Percentiles rank a stretch among this genome's conserved stretches.
Conservation (phyloP, 805 yeast species). For the Novakomyces olei region DNA sequence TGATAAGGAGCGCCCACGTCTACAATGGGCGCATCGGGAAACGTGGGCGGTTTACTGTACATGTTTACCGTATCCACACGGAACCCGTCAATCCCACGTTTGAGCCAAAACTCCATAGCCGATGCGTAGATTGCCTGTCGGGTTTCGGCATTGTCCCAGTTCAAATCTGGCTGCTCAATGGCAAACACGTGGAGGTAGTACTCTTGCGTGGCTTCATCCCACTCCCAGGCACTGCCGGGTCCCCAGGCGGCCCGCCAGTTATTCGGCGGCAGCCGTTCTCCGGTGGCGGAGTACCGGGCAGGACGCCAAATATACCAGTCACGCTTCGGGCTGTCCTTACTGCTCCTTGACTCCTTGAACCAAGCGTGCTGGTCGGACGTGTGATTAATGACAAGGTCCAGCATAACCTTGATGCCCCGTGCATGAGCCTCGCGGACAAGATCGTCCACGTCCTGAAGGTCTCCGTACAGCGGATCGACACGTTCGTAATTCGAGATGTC, state of each 20-base stretch:
- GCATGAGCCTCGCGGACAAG: conserved; percentile 27
- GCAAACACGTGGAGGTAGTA: conserved; percentile 35
- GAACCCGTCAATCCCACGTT: conserved; percentile 36
- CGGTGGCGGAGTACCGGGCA: conserved; percentile 24
- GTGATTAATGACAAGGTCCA: conserved; percentile 39
- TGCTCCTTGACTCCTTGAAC: conserved; percentile 34
- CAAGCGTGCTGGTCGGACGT: conserved; percentile 33
- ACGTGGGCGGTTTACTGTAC: conserved; percentile 26
- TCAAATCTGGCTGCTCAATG: conserved; percentile 33
- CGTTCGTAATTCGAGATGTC: conserved; percentile 34
- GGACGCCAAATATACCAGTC: conserved; percentile 43
- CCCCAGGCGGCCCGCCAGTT: conserved; percentile 34
- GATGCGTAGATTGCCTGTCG: conserved; percentile 18
- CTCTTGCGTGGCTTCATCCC: conserved; percentile 31
- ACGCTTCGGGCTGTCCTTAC: conserved; percentile 31
- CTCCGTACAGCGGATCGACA: conserved; percentile 31
- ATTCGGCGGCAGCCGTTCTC: conserved; percentile 32
- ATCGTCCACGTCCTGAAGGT: conserved; percentile 28
- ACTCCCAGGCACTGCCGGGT: conserved; percentile 36
- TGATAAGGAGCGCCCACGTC: conserved; percentile 23
- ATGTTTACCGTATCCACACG: conserved; percentile 34
- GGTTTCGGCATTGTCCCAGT: conserved; percentile 32
- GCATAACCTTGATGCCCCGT: conserved; percentile 29
- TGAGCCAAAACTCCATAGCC: conserved; percentile 33
- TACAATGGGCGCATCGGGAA: conserved; percentile 28